Percentiles rank a stretch among this genome's conserved stretches.
Evolutionary conservation across 441 rosid genomes (phyloP).

Genomic region (Bruguiera hainesii): DNA sequence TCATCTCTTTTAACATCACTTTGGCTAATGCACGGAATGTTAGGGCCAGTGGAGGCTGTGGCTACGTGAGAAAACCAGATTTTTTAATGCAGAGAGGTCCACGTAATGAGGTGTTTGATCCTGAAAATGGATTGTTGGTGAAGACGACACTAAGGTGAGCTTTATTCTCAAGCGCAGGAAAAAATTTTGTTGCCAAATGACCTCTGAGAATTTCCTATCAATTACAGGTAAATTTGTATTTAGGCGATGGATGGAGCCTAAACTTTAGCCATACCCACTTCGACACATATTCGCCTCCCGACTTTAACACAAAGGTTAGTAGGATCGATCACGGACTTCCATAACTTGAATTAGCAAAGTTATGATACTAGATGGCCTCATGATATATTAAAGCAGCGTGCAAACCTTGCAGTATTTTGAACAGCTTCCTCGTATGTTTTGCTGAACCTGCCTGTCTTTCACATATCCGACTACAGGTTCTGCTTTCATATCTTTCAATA

Average conservation of each 20-base stretch:
- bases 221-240: conserved; percentile 59
- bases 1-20: conserved; percentile 21
- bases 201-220: neutral
- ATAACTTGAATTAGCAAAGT: neutral
- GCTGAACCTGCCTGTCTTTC: neutral
- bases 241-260: conserved; percentile 86
- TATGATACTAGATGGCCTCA: neutral
- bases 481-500: too few relatives aligned
- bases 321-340: neutral
- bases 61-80: too few relatives aligned
- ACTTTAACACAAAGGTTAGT: conserved; percentile 68
- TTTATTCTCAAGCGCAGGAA: neutral
- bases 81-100: conserved; percentile 39
- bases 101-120: conserved; percentile 51
- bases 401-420: neutral
- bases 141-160: conserved; percentile 57
- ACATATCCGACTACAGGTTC: neutral
- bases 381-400: neutral
- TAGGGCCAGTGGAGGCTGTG: too few relatives aligned
- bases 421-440: neutral
- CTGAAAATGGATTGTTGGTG: conserved; percentile 36
- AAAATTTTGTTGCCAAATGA: neutral
- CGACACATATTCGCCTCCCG: conserved; percentile 81
- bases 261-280: conserved; percentile 79
- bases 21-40: too few relatives aligned